Base-by-base conservation (phyloP, 2,329 filamentous ascomycete species). In the Aspergillus texensis region DNA sequence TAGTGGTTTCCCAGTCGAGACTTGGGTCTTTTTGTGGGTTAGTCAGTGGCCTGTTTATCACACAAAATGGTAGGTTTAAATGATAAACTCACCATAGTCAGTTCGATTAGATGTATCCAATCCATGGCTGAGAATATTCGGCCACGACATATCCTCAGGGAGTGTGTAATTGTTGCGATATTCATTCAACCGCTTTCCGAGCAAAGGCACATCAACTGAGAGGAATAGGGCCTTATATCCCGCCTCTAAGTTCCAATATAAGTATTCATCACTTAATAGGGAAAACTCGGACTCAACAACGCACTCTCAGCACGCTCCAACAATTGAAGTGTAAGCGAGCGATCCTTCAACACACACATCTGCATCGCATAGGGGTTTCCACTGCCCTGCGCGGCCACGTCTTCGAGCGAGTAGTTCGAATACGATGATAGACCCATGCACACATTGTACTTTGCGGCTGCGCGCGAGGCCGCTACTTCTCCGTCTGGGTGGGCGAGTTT, bases 171-270 rank as follows among this genome's bases (percentile, higher is more conserved):
- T 77, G 64, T 86, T 86, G 3, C 84, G 79, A 66, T 81, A 81
- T 68, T 88, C 85, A 52, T 85, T 84, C 36, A 85, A 75, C 0
- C 85, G 78, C 26, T 81, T 79, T 0, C 85, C 86, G 0, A 87
- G 75, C 0, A 85, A 79, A 0, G 86, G 85, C 0, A 80, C 80
- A 65, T 88, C 86, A 1, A 86, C 84, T 0, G 85, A 84, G 1
- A 88, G 70, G 41, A 88, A 80, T 3, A 88, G 72, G 0, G 85
- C 85, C 63, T 82, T 83, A 71, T 83, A 86, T 8, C 84, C 84
- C 0, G 81, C 78, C 60, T 73, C 76, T 81, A 54, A 3, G 1
- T 4, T 14, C 6, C 21, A 21, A 30, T 3, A 16, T 57, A 53
- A 39, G 26, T 14, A 57, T 30, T 53, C 4, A 34, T 34, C 14